Evolutionary conservation across 2,329 filamentous ascomycete genomes (phyloP), one percentile per base, ranked within the genome.

Genomic region (Talaromyces amestolkiae): DNA sequence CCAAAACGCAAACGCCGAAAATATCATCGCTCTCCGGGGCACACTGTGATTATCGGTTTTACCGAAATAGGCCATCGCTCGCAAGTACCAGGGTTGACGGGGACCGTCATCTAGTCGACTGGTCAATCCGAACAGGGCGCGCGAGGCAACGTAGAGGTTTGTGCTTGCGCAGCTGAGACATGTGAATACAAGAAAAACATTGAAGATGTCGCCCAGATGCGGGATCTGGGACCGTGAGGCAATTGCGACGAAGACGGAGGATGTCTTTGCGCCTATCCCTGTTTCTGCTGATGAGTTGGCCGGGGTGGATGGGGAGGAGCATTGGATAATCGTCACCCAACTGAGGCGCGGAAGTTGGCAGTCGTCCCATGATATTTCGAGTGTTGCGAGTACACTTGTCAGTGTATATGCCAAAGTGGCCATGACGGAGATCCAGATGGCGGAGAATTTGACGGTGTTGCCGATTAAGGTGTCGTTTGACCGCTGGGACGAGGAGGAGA

Each of bases 21-120:
- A 69, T 8, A 79, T 68, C 68, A 81, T 74, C 1, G 79, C 77
- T 1, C 76, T 71, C 58, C 78, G 71, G 0, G 79, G 78, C 8
- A 81, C 77, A 7, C 69, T 64, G 9, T 69, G 65, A 7, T 63
- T 61, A 59, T 74, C 70, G 2, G 72, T 74, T 31, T 68, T 72
- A 2, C 72, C 72, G 61, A 74, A 71, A 53, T 66, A 72, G 0
- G 71, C 70, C n/a, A 73, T 61, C 61, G 69, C 70, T 7, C 49
- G 54, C 37, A 66, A 67, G 39, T 63, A 63, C 64, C 64, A 66
- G n/a, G 64, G 54, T 22, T 66, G 64, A 15, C 58, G 59, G 2
- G 61, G 47, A 10, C 70, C 60, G 10, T 64, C 67, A n/a, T 69
- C 69, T 8, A 69, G 61, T 15, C 70, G 65, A 41, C 64, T 66